A percentile compares a stretch with the other conserved stretches of the same genome.
Evolutionary conservation across 1,284 basidiomycete species (phyloP).

Genomic region (Malassezia dermatis): DNA sequence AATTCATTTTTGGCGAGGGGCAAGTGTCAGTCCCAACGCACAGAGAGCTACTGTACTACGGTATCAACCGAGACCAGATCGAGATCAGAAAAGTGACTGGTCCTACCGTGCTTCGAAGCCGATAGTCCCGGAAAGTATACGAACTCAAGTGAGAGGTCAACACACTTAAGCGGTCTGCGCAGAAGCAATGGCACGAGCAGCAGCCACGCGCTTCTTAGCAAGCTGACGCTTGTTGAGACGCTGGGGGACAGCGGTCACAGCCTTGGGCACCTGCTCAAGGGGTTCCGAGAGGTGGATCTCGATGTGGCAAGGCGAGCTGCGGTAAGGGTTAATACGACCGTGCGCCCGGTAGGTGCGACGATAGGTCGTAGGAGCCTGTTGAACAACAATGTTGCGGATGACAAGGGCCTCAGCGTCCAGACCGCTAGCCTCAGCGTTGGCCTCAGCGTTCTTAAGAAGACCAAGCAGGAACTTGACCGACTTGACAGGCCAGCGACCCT

Average conservation of each 20-base stretch:
- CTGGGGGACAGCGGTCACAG: conserved; percentile 22
- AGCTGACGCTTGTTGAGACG: conserved; percentile 46
- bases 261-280: conserved; percentile 44
- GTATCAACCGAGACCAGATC: conserved; percentile 12
- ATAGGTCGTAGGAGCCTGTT: conserved; percentile 99
- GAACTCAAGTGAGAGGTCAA: neutral
- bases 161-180: conserved; percentile 12
- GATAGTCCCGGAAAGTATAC: neutral
- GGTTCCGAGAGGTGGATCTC: conserved; percentile 54
- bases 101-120: neutral
- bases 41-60: conserved; percentile 17
- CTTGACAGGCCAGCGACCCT: conserved; percentile 99
- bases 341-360: conserved; percentile 98
- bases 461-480: conserved; percentile 90
- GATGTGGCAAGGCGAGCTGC: conserved; percentile 86
- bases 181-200: conserved; percentile 24
- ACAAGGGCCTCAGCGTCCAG: conserved; percentile 79
- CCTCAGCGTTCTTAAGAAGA: conserved; percentile 96
- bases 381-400: conserved; percentile 95
- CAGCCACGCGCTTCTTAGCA: conserved; percentile 38
- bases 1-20: conserved; percentile 5
- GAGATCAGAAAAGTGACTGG: conserved; percentile 1
- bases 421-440: conserved; percentile 97
- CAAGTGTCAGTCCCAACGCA: neutral
- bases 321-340: conserved; percentile 62